These are phyloP conservation scores for Podaxis carcinomalis DNA, from an alignment of 768 basidiomycete species.

Conservation along the genomic window DNA sequence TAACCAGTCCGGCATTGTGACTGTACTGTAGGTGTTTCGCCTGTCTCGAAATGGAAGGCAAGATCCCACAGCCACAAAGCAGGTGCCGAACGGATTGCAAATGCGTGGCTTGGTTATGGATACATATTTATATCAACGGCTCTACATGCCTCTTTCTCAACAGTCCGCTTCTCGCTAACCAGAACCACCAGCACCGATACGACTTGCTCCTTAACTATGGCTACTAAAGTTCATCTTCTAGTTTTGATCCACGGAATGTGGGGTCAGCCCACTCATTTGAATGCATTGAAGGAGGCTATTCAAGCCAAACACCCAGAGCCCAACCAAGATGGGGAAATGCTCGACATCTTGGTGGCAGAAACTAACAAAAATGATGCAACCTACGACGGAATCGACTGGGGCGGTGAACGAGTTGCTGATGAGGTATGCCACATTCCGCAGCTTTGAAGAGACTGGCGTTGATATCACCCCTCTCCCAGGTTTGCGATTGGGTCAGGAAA, in stretches of 20 bases:
- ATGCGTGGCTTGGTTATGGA: background rate
- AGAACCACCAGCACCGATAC: background rate
- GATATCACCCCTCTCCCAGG: conserved; percentile 29
- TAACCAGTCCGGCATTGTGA: background rate
- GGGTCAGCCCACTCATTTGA: conserved; percentile 69
- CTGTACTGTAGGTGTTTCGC: background rate
- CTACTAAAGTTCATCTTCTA: conserved; percentile 35
- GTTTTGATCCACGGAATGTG: conserved; percentile 72
- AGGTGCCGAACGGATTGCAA: conserved; percentile 1
- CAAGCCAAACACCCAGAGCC: conserved; percentile 33
- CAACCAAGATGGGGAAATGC: conserved; percentile 32
- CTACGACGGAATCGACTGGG: conserved; percentile 84
- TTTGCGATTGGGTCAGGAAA: conserved; percentile 49
- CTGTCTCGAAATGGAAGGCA: background rate
- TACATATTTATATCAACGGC: background rate
- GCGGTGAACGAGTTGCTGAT: conserved; percentile 72
- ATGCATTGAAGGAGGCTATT: conserved; percentile 51
- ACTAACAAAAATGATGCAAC: conserved; percentile 64
- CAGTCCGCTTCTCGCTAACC: background rate
- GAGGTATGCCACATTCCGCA: conserved; percentile 47
- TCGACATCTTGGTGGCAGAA: conserved; percentile 63
- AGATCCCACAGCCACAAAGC: background rate
- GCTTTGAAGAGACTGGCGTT: background rate
- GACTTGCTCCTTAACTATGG: conserved; percentile 18
- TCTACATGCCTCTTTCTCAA: background rate